Conservation (phyloP, 2,329 filamentous ascomycete genomes). For the Aspergillus pseudonomiae region DNA sequence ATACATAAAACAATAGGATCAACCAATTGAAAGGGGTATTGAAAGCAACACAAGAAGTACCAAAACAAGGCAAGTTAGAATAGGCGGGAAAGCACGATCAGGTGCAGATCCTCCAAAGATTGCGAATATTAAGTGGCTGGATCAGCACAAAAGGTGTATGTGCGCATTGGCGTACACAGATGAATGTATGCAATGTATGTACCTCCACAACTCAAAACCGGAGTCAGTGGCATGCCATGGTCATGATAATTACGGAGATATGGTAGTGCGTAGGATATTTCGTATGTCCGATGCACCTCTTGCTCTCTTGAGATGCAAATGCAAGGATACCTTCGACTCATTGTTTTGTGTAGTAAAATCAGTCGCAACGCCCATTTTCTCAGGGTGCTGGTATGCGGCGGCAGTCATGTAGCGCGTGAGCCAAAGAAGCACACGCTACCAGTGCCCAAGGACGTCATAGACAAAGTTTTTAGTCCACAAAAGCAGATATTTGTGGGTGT, state of each 20-base stretch:
- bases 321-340: not conserved
- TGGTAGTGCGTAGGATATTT: not conserved
- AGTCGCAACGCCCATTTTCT: not conserved
- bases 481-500: conserved; percentile 9
- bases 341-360: not conserved
- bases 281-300: not conserved
- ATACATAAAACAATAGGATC: conserved; percentile 11
- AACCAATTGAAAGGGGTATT: conserved; percentile 23
- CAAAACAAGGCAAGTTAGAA: conserved; percentile 7
- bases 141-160: conserved; percentile 13
- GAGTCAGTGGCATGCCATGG: conserved; percentile 3
- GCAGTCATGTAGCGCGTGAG: not conserved
- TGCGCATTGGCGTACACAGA: conserved; percentile 14
- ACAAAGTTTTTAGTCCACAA: conserved; percentile 12
- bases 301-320: not conserved
- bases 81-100: not conserved
- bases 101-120: not conserved
- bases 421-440: conserved; percentile 7
- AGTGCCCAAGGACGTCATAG: not conserved
- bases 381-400: not conserved
- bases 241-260: not conserved
- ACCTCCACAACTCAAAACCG: not conserved
- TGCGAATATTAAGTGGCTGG: not conserved
- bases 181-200: conserved; percentile 15
- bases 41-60: conserved; percentile 9